These are phyloP conservation scores for Ustilago trichophora DNA, from an alignment of 1,284 basidiomycete species.

Conservation along the genomic window DNA sequence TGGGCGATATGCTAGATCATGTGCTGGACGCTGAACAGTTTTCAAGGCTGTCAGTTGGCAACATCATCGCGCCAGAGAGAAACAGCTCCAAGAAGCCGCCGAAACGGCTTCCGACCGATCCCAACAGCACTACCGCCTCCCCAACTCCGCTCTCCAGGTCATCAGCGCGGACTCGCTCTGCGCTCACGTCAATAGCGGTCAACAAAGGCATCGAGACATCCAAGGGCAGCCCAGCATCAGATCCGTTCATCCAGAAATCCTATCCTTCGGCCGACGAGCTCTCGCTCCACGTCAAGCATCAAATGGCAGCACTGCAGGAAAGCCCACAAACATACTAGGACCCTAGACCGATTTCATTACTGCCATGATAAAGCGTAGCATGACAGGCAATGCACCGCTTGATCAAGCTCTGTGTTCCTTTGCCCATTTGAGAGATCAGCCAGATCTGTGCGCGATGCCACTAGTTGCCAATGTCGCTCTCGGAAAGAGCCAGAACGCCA, in stretches of 20 bases:
- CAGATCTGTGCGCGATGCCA: too few relatives aligned
- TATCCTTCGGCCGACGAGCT: slow-evolving; percentile 20
- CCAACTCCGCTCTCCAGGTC: slow-evolving; percentile 30
- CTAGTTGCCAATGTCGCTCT: slow-evolving; percentile 14
- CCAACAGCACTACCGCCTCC: slow-evolving; percentile 27
- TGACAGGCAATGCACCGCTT: too few relatives aligned
- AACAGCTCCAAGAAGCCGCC: slow-evolving; percentile 31
- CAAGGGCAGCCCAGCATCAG: slow-evolving; percentile 14
- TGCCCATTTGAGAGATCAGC: too few relatives aligned
- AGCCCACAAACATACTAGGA: slow-evolving; percentile 24
- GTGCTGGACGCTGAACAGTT: slow-evolving; percentile 24
- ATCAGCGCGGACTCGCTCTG: slow-evolving; percentile 8
- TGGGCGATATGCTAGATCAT: slow-evolving; percentile 40
- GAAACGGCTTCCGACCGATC: slow-evolving; percentile 19
- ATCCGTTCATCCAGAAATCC: slow-evolving; percentile 14
- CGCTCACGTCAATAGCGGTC: slow-evolving; percentile 22
- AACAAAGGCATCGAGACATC: slow-evolving; percentile 2
- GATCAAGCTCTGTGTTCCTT: too few relatives aligned
- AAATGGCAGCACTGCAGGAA: slow-evolving; percentile 34
- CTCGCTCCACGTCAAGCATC: slow-evolving; percentile 30
- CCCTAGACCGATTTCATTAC: not conserved
- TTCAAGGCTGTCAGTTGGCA: slow-evolving; percentile 27
- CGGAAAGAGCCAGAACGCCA: slow-evolving; percentile 30
- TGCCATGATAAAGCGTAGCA: not conserved
- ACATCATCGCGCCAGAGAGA: slow-evolving; percentile 42